These are phyloP conservation scores for Paramyrothecium roridum DNA, from an alignment of 2,329 filamentous ascomycete genomes.

Conservation along the genomic window DNA sequence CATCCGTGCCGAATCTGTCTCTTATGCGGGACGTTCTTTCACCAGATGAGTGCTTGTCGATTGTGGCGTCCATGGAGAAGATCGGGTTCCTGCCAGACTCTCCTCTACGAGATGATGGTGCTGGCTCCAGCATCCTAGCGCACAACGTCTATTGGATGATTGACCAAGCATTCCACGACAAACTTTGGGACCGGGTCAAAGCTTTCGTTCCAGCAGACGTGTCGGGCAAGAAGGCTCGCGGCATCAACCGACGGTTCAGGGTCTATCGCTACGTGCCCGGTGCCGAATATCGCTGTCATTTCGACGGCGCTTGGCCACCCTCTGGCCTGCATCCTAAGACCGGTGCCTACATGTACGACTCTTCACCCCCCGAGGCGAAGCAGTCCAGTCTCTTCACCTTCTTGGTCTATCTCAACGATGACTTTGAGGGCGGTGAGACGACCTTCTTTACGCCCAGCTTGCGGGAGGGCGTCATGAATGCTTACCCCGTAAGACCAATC, in stretches of 20 bases:
- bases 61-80: slow-evolving; percentile 64
- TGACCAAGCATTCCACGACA: slow-evolving; percentile 60
- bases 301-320: slow-evolving; percentile 71
- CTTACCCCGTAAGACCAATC: slow-evolving; percentile 65
- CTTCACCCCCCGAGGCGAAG: slow-evolving; percentile 54
- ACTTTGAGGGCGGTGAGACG: slow-evolving; percentile 69
- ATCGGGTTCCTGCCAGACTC: slow-evolving; percentile 67
- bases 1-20: slow-evolving; percentile 58
- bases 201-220: slow-evolving; percentile 54
- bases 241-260: slow-evolving; percentile 67
- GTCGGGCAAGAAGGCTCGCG: slow-evolving; percentile 54
- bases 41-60: slow-evolving; percentile 58
- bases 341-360: slow-evolving; percentile 63
- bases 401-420: slow-evolving; percentile 67
- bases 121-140: slow-evolving; percentile 60
- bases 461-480: slow-evolving; percentile 63
- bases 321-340: slow-evolving; percentile 55
- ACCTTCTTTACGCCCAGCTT: slow-evolving; percentile 67
- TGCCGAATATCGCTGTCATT: slow-evolving; percentile 69
- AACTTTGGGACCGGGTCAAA: slow-evolving; percentile 59
- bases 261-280: slow-evolving; percentile 72
- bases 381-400: slow-evolving; percentile 70
- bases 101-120: slow-evolving; percentile 61
- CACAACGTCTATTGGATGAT: slow-evolving; percentile 75
- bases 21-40: slow-evolving; percentile 60